These are phyloP conservation scores for Botrytis sinoallii DNA, from an alignment of 2,329 filamentous ascomycete species.

Conservation along the genomic window DNA sequence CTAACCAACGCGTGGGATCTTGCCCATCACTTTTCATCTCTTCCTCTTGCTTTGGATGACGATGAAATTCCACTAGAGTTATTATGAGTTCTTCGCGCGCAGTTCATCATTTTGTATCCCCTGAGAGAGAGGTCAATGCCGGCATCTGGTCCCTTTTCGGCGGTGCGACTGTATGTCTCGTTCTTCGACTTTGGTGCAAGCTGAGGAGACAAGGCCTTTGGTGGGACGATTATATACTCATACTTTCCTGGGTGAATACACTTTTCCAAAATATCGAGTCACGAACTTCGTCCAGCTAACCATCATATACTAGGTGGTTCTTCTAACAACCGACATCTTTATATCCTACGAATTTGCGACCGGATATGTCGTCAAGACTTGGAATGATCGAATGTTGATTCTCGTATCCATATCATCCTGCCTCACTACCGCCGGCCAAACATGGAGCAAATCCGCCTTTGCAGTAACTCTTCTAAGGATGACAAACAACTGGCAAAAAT, in stretches of 20 bases:
- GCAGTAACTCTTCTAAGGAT: constrained; percentile 39
- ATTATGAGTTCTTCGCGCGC: constrained; percentile 22
- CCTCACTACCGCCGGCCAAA: constrained; percentile 37
- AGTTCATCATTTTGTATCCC: constrained; percentile 24
- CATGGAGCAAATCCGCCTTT: constrained; percentile 43
- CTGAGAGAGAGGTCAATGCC: constrained; percentile 24
- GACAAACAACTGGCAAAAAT: constrained; percentile 44
- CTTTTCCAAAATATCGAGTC: not conserved
- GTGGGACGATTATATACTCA: constrained; percentile 30
- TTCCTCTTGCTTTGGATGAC: not conserved
- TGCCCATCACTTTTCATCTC: not conserved
- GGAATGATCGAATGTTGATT: constrained; percentile 53
- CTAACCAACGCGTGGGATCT: constrained; percentile 2
- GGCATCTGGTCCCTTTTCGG: constrained; percentile 27
- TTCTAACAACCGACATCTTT: constrained; percentile 46
- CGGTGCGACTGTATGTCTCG: constrained; percentile 25
- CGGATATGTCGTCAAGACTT: constrained; percentile 47
- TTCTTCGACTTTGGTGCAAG: constrained; percentile 25
- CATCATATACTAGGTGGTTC: constrained; percentile 38
- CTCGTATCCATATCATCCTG: constrained; percentile 44
- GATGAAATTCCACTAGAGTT: not conserved
- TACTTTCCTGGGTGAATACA: constrained; percentile 25
- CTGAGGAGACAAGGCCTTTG: constrained; percentile 25
- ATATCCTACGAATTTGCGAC: constrained; percentile 48
- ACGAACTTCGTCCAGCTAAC: not conserved